Evolutionary conservation across 179 eudicot species (phyloP), one percentile per base, ranked within the genome.

Genomic region (Beta corolliflora): DNA sequence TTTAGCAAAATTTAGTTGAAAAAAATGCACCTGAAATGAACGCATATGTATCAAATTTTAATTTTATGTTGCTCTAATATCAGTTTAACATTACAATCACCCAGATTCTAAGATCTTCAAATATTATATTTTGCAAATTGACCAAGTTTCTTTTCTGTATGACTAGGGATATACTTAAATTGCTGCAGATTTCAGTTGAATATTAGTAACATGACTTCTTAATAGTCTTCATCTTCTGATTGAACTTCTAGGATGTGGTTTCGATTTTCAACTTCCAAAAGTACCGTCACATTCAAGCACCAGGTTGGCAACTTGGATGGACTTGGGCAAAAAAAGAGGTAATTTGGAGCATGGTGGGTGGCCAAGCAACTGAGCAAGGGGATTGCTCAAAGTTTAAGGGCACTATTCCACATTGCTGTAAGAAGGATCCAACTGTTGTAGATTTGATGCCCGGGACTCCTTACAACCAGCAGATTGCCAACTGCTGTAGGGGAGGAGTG

Each of bases 401-500:
- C 11, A 80, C 79, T 44, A 68, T 88, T 66, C 97, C 94, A 12
- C 93, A 89, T 85, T 87, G 93, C 73, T 93, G 94, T 76, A 85
- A 77, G 82, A 92, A 90, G 75, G 80, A 74, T 64, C 97, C 94
- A 8, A 88, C 86, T 0, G 86, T 93, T 11, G 90, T 93, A 13
- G 97, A 93, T 71, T 81, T 93, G 77, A 56, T 87, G 76, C 94
- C 96, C 0, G 89, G 89, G 46, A 89, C 93, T 41, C 92, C 97
- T 48, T 91, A 88, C 86, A 93, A 92, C 81, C 92, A 90, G 77
- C 94, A 91, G 80, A 81, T 88, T 66, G 88, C 95, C 25, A 92
- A 93, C 77, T 93, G 97, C 80, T 93, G 97, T 77, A 87, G 84
- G 83, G 97, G 97, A 11, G 97, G 97, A 50, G 92, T 93, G n/a